Evolutionary conservation across 2,329 filamentous ascomycete species (phyloP).

Genomic region (Malbranchea cinnamomea): DNA sequence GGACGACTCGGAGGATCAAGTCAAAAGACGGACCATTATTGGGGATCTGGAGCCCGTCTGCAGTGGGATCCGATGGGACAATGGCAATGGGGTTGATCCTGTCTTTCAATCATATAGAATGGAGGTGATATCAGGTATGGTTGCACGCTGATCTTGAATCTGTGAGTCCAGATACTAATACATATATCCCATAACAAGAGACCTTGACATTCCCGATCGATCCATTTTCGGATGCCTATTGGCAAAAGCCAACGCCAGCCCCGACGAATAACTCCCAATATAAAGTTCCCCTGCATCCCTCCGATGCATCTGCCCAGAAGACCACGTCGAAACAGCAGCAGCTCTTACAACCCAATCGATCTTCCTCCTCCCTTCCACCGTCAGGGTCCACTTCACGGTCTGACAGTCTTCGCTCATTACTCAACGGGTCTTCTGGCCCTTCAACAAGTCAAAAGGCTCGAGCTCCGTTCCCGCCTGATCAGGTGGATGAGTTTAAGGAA

Average conservation of each 20-base stretch:
- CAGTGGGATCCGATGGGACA: conserved; percentile 75
- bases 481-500: conserved; percentile 52
- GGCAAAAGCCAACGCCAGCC: conserved; percentile 34
- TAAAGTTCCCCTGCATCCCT: conserved; percentile 8
- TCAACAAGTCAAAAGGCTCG: conserved; percentile 20
- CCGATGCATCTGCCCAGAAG: too few species aligned
- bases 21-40: conserved; percentile 43
- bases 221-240: conserved; percentile 72
- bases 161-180: conserved; percentile 3
- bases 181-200: conserved; percentile 18
- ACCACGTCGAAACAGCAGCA: conserved; percentile 13
- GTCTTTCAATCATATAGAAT: conserved; percentile 51
- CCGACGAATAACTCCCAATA: conserved; percentile 12
- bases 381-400: too few species aligned
- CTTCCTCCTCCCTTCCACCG: conserved; percentile 14
- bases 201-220: conserved; percentile 50
- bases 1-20: conserved; percentile 64
- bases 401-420: too few species aligned
- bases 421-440: too few species aligned
- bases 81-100: conserved; percentile 33
- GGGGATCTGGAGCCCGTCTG: conserved; percentile 61
- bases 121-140: conserved; percentile 55
- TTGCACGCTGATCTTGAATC: background rate
- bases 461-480: conserved; percentile 40
- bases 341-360: background rate